Conservation (phyloP, 1,284 basidiomycete genomes). For the Kwoniella shivajii region DNA sequence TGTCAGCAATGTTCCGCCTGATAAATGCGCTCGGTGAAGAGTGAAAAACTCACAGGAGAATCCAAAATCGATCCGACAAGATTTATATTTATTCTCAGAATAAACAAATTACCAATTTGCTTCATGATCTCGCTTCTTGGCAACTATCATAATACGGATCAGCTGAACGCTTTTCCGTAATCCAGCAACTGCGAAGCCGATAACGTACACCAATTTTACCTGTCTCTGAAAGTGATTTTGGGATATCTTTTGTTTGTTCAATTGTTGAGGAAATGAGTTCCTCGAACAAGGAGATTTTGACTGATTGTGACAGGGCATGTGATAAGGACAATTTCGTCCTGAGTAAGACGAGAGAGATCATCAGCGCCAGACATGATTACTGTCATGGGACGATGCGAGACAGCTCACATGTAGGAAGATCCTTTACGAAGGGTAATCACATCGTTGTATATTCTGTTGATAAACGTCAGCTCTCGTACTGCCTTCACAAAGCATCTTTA, state of each 20-base stretch:
- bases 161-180: background rate
- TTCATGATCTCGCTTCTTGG: constrained; percentile 84
- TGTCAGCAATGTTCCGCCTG: background rate
- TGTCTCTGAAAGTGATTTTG: constrained; percentile 87
- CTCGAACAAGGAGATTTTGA: constrained; percentile 95
- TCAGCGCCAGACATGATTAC: constrained; percentile 78
- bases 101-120: constrained; percentile 92
- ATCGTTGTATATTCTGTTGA: constrained; percentile 88
- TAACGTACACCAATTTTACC: constrained; percentile 81
- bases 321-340: constrained; percentile 96
- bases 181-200: background rate
- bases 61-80: constrained; percentile 93
- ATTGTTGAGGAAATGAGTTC: constrained; percentile 90
- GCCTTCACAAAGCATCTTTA: background rate
- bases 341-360: background rate
- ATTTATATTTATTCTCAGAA: constrained; percentile 91
- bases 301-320: constrained; percentile 91
- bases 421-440: constrained; percentile 94
- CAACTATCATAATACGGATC: constrained; percentile 39
- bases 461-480: background rate
- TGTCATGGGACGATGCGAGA: background rate
- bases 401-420: constrained; percentile 88
- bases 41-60: constrained; percentile 83
- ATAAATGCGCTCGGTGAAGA: constrained; percentile 10
- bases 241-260: constrained; percentile 95